A percentile compares a stretch with the other conserved stretches of the same genome.
These are phyloP conservation scores for Plasmodium coatneyi DNA, from an alignment of 169 alveolate genomes.

Conservation along the genomic window DNA sequence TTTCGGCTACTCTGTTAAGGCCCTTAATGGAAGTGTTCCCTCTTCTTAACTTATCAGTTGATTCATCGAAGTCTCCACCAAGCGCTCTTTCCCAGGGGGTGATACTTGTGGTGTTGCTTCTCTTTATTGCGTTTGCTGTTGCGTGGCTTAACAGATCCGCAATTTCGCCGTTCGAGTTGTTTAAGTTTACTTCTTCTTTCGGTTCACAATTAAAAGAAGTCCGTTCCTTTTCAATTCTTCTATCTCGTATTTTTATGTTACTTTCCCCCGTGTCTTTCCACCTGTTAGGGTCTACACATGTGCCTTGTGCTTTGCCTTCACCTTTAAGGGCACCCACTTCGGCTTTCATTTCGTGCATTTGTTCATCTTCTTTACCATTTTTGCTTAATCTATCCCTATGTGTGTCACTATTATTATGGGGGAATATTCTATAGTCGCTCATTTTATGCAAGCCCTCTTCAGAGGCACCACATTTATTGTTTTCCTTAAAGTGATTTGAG, in stretches of 20 bases:
- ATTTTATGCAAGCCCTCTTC: neutral
- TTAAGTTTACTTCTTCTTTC: neutral
- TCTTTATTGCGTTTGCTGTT: neutral
- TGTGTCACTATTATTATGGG: neutral
- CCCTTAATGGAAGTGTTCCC: neutral
- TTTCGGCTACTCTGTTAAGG: neutral
- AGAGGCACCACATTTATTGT: neutral
- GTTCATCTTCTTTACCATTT: neutral
- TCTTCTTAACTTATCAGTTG: neutral
- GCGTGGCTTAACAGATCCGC: neutral
- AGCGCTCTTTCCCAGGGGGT: neutral
- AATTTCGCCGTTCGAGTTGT: constrained; percentile 3
- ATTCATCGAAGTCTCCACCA: neutral
- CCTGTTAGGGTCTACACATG: neutral
- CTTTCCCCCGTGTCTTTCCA: neutral
- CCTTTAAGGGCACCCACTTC: neutral
- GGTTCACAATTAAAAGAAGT: neutral
- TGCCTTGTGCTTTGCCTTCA: neutral
- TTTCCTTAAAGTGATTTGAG: neutral
- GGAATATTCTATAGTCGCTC: neutral
- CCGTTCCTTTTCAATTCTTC: neutral
- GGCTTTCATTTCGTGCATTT: neutral
- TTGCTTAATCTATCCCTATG: neutral
- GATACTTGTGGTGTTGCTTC: neutral
- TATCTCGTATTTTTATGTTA: neutral